Evolutionary conservation across 2,329 filamentous ascomycete genomes (phyloP).

Genomic region (Aspergillus pseudoglaucus): DNA sequence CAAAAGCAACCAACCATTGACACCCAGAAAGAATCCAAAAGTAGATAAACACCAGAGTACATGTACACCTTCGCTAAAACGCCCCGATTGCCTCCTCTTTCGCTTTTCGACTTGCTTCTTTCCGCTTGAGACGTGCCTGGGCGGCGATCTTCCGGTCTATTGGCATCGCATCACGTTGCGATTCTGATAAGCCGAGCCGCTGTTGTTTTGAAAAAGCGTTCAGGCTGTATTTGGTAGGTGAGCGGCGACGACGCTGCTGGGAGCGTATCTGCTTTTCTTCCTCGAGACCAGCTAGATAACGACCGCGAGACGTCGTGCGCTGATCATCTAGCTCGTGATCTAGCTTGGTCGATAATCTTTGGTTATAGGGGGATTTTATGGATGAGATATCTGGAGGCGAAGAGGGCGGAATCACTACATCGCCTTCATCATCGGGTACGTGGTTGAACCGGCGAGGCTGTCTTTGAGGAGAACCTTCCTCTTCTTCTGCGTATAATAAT

Average conservation of each 20-base stretch:
- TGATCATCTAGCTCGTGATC: slow-evolving; percentile 15
- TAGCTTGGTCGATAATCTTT: slow-evolving; percentile 13
- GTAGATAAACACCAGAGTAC: too few species aligned
- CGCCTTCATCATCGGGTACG: slow-evolving; percentile 5
- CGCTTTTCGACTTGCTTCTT: slow-evolving; percentile 18
- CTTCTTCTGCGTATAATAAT: slow-evolving; percentile 14
- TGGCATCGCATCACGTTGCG: slow-evolving; percentile 20
- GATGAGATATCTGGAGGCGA: slow-evolving; percentile 25
- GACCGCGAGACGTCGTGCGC: slow-evolving; percentile 18
- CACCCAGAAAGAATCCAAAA: too few species aligned
- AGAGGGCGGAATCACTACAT: slow-evolving; percentile 19
- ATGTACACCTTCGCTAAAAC: too few species aligned
- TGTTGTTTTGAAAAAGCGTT: slow-evolving; percentile 16
- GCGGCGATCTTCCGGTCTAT: slow-evolving; percentile 30
- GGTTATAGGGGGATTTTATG: slow-evolving; percentile 13
- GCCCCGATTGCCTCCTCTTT: slow-evolving; percentile 13
- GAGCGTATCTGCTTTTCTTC: slow-evolving; percentile 15
- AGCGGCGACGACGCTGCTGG: slow-evolving; percentile 10
- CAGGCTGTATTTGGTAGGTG: slow-evolving; percentile 22
- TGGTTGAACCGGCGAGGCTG: slow-evolving; percentile 6
- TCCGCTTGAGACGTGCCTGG: slow-evolving; percentile 28
- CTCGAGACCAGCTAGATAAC: slow-evolving; percentile 12
- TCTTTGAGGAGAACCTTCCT: slow-evolving; percentile 16
- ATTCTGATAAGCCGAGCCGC: slow-evolving; percentile 15
- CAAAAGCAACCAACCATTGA: too few species aligned